phyloP scores from a whole-genome alignment of 345 rosid genomes.

The Cardiospermum halicacabum region DNA sequence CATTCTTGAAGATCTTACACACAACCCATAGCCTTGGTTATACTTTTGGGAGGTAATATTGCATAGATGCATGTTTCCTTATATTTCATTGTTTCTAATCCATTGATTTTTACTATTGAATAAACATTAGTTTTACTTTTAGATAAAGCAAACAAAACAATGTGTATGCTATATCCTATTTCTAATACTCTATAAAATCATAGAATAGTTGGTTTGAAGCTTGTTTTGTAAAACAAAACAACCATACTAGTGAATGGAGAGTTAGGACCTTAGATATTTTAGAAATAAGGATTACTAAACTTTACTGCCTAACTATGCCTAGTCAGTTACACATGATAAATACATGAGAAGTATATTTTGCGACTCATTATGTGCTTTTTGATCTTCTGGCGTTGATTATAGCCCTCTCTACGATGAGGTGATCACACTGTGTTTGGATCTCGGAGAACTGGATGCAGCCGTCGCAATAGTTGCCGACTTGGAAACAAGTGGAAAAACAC shows the following conservation, averaged over 20 bases:
- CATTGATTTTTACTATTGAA: no score
- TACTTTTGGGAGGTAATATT: slow-evolving; percentile 68
- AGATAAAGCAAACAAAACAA: no score
- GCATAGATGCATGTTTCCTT: slow-evolving; percentile 1
- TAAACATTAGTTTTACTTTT: no score
- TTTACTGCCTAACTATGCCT: background rate
- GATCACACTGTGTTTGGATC: slow-evolving; percentile 68
- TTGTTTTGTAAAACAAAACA: no score
- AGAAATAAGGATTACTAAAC: background rate
- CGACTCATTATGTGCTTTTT: slow-evolving; percentile 9
- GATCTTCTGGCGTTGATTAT: slow-evolving; percentile 14
- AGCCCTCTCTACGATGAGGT: slow-evolving; percentile 89
- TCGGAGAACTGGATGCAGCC: slow-evolving; percentile 88
- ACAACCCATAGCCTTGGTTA: slow-evolving; percentile 71
- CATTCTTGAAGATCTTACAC: slow-evolving; percentile 82
- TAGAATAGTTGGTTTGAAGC: background rate
- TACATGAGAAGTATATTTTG: background rate
- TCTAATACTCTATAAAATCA: background rate
- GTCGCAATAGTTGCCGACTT: slow-evolving; percentile 85
- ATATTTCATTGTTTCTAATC: background rate
- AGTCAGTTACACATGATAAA: no score
- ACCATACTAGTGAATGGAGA: no score
- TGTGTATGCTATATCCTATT: no score
- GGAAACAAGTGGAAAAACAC: slow-evolving; percentile 67
- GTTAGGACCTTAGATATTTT: background rate